Percentiles rank a stretch among this genome's conserved stretches.
These are phyloP conservation scores for Botrytis medusae DNA, from an alignment of 2,329 filamentous ascomycete genomes.

Conservation along the genomic window DNA sequence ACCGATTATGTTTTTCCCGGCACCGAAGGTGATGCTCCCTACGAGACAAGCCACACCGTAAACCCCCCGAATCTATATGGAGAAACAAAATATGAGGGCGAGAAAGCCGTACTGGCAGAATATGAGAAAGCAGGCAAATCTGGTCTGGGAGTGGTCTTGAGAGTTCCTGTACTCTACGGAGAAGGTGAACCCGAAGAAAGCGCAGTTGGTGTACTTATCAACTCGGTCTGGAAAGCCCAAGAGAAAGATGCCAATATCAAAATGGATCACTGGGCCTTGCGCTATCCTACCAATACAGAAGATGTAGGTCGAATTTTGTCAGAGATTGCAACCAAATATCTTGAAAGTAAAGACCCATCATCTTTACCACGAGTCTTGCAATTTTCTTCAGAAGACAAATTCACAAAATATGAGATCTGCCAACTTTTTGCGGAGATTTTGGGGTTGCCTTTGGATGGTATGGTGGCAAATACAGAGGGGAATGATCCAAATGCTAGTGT, in stretches of 20 bases:
- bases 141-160: conserved; percentile 66
- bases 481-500: conserved; percentile 71
- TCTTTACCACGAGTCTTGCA: conserved; percentile 71
- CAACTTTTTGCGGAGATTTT: conserved; percentile 75
- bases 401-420: conserved; percentile 90
- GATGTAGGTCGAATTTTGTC: conserved; percentile 71
- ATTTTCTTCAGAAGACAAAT: conserved; percentile 81
- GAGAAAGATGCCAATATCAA: conserved; percentile 60
- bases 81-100: conserved; percentile 70
- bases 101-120: conserved; percentile 66
- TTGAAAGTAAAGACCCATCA: conserved; percentile 49
- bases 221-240: conserved; percentile 72
- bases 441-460: conserved; percentile 66
- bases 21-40: conserved; percentile 76
- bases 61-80: conserved; percentile 76
- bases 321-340: conserved; percentile 73
- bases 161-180: conserved; percentile 84
- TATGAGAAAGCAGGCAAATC: conserved; percentile 50
- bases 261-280: conserved; percentile 83
- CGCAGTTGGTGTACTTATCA: conserved; percentile 79
- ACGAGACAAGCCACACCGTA: conserved; percentile 62
- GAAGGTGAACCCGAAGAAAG: conserved; percentile 73
- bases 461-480: conserved; percentile 68
- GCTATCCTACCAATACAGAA: conserved; percentile 86
- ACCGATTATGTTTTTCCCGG: conserved; percentile 82